These are phyloP conservation scores for Kodamaea arcana DNA, from an alignment of 1,139 yeast genomes.

Conservation along the genomic window DNA sequence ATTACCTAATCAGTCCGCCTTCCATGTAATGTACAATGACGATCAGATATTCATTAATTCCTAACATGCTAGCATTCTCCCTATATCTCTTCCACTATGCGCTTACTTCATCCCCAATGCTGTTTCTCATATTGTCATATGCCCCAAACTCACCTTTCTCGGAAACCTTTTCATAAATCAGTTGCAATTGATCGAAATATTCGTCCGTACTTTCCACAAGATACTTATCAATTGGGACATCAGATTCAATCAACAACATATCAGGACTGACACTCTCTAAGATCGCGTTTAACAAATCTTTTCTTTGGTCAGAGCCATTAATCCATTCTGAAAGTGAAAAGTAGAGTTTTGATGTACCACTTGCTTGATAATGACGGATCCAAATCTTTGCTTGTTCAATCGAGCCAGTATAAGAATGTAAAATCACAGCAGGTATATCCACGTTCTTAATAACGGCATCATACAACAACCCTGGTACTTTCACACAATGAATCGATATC, in stretches of 20 bases:
- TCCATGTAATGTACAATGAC: too few relatives aligned
- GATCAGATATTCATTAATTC: too few relatives aligned
- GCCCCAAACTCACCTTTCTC: conserved; percentile 2
- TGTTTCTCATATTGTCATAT: conserved; percentile 4
- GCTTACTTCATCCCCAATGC: too few relatives aligned
- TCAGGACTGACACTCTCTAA: conserved; percentile 17
- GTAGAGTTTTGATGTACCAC: conserved; percentile 21
- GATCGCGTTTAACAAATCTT: conserved; percentile 21
- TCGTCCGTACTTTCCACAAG: conserved; percentile 12
- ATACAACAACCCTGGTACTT: conserved; percentile 59
- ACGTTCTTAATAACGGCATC: conserved; percentile 34
- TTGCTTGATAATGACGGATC: conserved; percentile 28
- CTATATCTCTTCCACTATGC: too few relatives aligned
- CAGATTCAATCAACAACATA: conserved; percentile 38
- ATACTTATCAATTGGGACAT: conserved; percentile 29
- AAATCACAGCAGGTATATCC: conserved; percentile 40
- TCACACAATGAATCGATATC: conserved; percentile 82
- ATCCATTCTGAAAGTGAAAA: conserved; percentile 64
- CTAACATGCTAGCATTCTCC: too few relatives aligned
- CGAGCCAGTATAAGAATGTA: conserved; percentile 89
- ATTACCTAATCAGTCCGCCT: too few relatives aligned
- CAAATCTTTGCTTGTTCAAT: conserved; percentile 59
- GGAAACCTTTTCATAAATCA: conserved; percentile 13
- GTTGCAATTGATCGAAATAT: conserved; percentile 17
- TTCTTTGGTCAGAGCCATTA: conserved; percentile 37